These are phyloP conservation scores for Arabidopsis arenosa DNA, from an alignment of 345 rosid genomes.

Conservation along the genomic window DNA sequence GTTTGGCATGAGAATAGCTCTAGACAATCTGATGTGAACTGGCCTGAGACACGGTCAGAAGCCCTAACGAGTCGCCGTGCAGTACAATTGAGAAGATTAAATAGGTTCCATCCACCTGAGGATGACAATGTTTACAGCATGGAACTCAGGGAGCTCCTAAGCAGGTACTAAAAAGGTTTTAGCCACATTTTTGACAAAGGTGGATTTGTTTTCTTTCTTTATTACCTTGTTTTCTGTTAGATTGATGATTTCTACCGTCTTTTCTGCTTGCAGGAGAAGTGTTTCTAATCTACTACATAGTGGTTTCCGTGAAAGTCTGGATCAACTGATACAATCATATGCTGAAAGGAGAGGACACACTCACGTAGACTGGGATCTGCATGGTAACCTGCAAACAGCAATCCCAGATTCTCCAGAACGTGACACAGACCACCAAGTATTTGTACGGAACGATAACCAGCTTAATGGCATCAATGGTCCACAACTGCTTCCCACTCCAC, in stretches of 20 bases:
- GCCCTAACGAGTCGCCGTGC: constrained; percentile 69
- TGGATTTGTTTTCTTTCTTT: background rate
- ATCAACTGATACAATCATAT: constrained; percentile 92
- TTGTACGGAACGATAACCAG: constrained; percentile 64
- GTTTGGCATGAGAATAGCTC: constrained; percentile 67
- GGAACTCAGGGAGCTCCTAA: constrained; percentile 96
- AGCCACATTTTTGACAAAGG: constrained; percentile 12
- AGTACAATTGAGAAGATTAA: constrained; percentile 72
- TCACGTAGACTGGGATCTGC: constrained; percentile 86
- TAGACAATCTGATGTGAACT: constrained; percentile 60
- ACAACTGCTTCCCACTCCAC: constrained; percentile 74
- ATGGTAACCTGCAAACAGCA: constrained; percentile 52
- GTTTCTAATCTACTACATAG: constrained; percentile 98
- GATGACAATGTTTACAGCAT: constrained; percentile 94
- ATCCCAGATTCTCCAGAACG: constrained; percentile 65
- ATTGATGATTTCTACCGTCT: background rate
- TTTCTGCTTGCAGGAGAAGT: constrained; percentile 67
- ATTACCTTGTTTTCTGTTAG: constrained; percentile 5
- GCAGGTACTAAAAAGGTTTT: constrained; percentile 64
- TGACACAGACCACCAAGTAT: constrained; percentile 70
- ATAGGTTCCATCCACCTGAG: constrained; percentile 91
- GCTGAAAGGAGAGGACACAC: constrained; percentile 89
- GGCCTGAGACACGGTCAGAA: constrained; percentile 68
- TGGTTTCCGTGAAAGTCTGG: constrained; percentile 98
- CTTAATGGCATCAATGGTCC: constrained; percentile 60